These are phyloP conservation scores for Colletotrichum sp. DNA, from an alignment of 2,329 filamentous ascomycete species.

Conservation along the genomic window DNA sequence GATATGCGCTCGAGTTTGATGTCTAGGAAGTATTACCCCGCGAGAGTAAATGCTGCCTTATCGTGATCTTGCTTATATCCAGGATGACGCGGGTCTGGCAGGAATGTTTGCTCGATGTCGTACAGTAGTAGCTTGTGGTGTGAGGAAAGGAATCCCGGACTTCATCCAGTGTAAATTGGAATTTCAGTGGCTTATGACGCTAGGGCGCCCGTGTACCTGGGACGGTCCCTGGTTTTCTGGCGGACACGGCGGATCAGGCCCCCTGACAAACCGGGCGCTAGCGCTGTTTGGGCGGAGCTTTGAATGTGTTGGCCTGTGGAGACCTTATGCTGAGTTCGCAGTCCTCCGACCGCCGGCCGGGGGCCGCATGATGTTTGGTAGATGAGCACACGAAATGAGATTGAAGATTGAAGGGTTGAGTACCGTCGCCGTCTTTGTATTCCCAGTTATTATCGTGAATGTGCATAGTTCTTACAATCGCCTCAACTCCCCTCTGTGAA, in stretches of 20 bases:
- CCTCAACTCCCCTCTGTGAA: not conserved
- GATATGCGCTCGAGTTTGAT: not conserved
- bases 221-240: slow-evolving; percentile 18
- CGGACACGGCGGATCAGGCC: slow-evolving; percentile 5
- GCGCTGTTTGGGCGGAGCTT: slow-evolving; percentile 2
- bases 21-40: not conserved
- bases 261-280: not conserved
- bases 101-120: slow-evolving; percentile 4
- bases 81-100: not conserved
- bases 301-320: slow-evolving; percentile 11
- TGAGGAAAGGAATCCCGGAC: slow-evolving; percentile 10
- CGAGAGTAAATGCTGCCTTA: not conserved
- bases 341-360: not conserved
- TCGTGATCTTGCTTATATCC: not conserved
- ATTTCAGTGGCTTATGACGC: slow-evolving; percentile 7
- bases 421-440: not conserved
- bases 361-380: not conserved
- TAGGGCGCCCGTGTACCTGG: slow-evolving; percentile 5
- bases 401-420: not conserved
- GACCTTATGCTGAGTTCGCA: not conserved
- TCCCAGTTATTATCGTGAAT: not conserved
- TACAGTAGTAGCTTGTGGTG: not conserved
- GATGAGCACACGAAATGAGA: not conserved
- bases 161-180: slow-evolving; percentile 10
- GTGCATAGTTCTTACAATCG: not conserved